Evolutionary conservation across 2,329 filamentous ascomycete species (phyloP), one percentile per base, ranked within the genome.

Genomic region (Stachybotrys echinatus): DNA sequence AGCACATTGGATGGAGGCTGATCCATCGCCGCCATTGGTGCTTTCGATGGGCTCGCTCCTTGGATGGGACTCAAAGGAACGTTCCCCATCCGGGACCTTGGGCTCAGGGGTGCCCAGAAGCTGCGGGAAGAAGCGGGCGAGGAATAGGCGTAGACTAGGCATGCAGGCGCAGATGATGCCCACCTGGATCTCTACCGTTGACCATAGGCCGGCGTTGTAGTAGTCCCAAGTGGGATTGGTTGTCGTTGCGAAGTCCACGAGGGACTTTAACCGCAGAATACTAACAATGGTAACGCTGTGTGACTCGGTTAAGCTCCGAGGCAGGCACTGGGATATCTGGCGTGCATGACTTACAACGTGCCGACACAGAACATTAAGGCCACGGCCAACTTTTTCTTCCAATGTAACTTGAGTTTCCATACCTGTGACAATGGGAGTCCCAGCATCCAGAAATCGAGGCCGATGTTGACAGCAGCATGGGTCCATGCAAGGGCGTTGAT

Each of bases 401-500:
- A 39, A 39, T 39, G 37, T 19, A 39, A n/a, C 17, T 39, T 39
- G 17, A 39, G 12, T n/a, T 17, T n/a, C 12, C 5, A 6, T 6
- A 76, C 46, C 31, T 70, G 65, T 5, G 64, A 64, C 10, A 75
- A 59, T 4, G 77, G 74, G 2, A 80, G 55, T 1, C 62, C 64
- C 37, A 79, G 64, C 52, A 79, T 71, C 62, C 69, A 70, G 5
- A 76, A 3, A 52, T 80, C 76, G 27, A 74, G 60, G 1, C 58
- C 58, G 42, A 80, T 77, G 45, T 71, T 72, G 45, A 75, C 66
- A 12, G 57, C 68, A 1, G 75, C 76, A 34, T 74, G 71, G n/a
- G 70, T 64, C 73, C 74, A 80, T 4, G 62, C 69, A 6, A 76
- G 62, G 1, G 62, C 59, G 52, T 74, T 75, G 50, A 73, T 61